Base-by-base conservation (phyloP, 2,329 filamentous ascomycete genomes). In the Lachnellula occidentalis region DNA sequence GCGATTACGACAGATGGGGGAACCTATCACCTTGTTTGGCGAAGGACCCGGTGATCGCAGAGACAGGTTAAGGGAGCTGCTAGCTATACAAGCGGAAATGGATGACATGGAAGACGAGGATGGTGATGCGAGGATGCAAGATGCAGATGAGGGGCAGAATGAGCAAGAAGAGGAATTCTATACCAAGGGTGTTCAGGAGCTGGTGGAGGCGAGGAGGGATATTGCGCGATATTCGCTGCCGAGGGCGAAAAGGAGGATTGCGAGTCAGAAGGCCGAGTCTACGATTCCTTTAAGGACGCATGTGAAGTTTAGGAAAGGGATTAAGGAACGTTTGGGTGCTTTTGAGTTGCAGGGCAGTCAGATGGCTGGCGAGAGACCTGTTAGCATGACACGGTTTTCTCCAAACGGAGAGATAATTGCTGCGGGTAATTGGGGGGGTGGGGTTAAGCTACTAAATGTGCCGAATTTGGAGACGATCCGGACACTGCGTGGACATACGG, bases 281-380 rank as follows among this genome's bases (percentile, higher is more conserved):
- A 84, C 80, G 1, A 96, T 97, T 61, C 86, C 90, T 1, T 75
- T 97, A 50, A 83, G 91, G 60, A 94, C 89, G 4, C 94, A 99
- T 67, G 88, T 96, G 69, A 94, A 92, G 66, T 91, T 95, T 69
- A 85, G 94, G 55, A 96, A 95, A 70, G 83, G 83, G 24, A 80
- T 97, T 69, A 96, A 95, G 72, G 89, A 95, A 62, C 82, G 83
- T 54, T 72, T 99, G 31, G 79, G 86, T 61, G 86, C 79, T 1
- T 95, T 96, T 62, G 92, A 97, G 67, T 79, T 99, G 15, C 94
- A 94, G 68, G 95, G 90, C 17, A 95, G 90, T 68, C 94, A 99
- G 72, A 92, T 90, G 55, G 90, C 91, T 0, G 91, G 90, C 48
- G 92, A 97, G 62, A 80, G 94, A 39, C 89, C 95, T 19, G 83